Evolutionary conservation across 331 rosid species (phyloP).

Genomic region (Phaseolus coccineus): DNA sequence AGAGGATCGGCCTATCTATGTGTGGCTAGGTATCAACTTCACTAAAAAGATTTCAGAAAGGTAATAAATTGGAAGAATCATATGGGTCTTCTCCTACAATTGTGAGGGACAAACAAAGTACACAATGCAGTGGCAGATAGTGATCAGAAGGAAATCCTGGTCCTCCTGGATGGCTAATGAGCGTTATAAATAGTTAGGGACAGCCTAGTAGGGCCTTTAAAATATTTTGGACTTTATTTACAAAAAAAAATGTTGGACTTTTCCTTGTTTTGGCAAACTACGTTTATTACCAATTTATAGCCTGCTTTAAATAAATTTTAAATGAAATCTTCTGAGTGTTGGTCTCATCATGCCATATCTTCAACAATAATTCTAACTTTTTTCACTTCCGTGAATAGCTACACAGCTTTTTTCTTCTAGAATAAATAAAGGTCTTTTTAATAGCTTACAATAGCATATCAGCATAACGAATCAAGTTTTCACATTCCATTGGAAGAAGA

Average conservation of each 20-base stretch:
- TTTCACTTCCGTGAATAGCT: conserved; percentile 23
- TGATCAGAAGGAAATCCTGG: conserved; percentile 55
- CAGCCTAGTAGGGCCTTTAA: conserved; percentile 64
- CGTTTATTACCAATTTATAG: conserved; percentile 55
- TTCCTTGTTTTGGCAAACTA: conserved; percentile 63
- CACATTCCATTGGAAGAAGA: conserved; percentile 25
- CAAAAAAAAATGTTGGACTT: conserved; percentile 42
- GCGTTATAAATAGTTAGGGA: conserved; percentile 75
- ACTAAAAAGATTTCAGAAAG: conserved; percentile 49
- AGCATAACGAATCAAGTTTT: conserved; percentile 9
- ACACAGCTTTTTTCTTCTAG: conserved; percentile 21
- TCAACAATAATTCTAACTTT: conserved; percentile 30
- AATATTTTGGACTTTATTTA: conserved; percentile 61
- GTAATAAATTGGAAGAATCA: conserved; percentile 57
- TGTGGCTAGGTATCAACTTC: conserved; percentile 37
- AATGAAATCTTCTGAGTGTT: conserved; percentile 48
- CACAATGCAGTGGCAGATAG: conserved; percentile 60
- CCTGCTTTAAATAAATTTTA: conserved; percentile 48
- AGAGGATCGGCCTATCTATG: conserved; percentile 47
- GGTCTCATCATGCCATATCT: conserved; percentile 41
- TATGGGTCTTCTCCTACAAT: conserved; percentile 56
- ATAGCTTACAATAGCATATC: neutral
- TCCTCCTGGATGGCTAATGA: conserved; percentile 57
- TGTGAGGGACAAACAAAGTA: conserved; percentile 56
- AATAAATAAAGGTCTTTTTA: conserved; percentile 5